A percentile compares a stretch with the other conserved stretches of the same genome.
phyloP scores from a whole-genome alignment of 192 early-diverging fungal species.

The Jimgerdemannia lactiflua region DNA sequence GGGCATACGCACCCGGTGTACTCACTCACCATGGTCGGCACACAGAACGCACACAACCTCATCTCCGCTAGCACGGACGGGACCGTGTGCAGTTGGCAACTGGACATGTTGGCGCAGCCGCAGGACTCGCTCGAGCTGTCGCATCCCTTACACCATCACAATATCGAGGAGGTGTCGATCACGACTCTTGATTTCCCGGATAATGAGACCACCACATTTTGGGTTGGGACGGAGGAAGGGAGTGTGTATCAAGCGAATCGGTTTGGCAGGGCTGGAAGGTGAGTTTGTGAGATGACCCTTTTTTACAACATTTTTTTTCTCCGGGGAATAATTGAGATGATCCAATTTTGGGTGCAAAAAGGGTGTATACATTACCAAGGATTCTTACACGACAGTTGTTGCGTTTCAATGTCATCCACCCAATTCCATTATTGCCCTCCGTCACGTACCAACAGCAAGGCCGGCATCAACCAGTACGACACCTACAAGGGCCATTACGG shows the following conservation, averaged over 20 bases:
- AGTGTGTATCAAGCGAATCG: slow-evolving; percentile 92
- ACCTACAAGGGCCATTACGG: slow-evolving; percentile 87
- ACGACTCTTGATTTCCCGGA: slow-evolving; percentile 90
- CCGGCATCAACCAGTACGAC: slow-evolving; percentile 88
- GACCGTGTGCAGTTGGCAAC: slow-evolving; percentile 92
- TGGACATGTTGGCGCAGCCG: slow-evolving; percentile 98
- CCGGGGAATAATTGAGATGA: too few species aligned
- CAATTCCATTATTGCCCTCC: neutral
- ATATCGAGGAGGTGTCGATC: slow-evolving; percentile 92
- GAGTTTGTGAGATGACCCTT: neutral
- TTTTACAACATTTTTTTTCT: neutral
- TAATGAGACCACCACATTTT: slow-evolving; percentile 90
- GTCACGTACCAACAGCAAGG: slow-evolving; percentile 62
- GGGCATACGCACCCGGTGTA: slow-evolving; percentile 99
- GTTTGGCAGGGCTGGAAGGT: slow-evolving; percentile 93
- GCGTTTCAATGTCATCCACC: too few species aligned
- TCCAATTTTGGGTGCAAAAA: too few species aligned
- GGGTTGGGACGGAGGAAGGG: slow-evolving; percentile 97
- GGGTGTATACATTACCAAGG: too few species aligned
- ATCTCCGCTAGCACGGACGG: slow-evolving; percentile 96
- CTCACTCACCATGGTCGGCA: slow-evolving; percentile 85
- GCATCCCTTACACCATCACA: slow-evolving; percentile 61
- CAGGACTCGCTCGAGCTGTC: slow-evolving; percentile 81
- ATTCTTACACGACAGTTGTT: too few species aligned
- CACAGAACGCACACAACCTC: slow-evolving; percentile 93